Evolutionary conservation across 805 yeast genomes (phyloP).

Genomic region (Yamadazyma philogaea): DNA sequence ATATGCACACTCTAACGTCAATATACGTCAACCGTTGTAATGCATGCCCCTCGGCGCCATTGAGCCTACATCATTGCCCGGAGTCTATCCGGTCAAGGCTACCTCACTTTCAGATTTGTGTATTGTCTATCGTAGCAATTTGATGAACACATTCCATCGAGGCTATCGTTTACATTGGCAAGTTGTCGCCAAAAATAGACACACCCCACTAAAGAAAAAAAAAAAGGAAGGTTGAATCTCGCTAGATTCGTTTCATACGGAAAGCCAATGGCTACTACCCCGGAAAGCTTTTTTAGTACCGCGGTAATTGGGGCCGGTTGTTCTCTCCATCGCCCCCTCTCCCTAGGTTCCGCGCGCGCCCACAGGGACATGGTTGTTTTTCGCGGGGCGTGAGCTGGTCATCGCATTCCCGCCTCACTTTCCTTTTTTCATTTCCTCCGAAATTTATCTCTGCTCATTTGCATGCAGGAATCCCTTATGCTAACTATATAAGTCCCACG

Average conservation of each 20-base stretch:
- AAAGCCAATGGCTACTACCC: no score
- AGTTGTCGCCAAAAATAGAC: no score
- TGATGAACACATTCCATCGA: no score
- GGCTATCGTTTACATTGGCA: no score
- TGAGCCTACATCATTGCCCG: neutral
- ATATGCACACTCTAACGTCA: slow-evolving; percentile 4
- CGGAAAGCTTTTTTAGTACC: no score
- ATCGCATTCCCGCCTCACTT: slow-evolving; percentile 7
- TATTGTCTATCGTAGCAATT: no score
- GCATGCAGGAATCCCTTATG: slow-evolving; percentile 1
- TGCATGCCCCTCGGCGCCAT: neutral
- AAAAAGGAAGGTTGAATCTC: no score
- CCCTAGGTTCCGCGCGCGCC: slow-evolving; percentile 1
- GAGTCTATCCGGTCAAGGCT: neutral
- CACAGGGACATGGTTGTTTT: neutral
- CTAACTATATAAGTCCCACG: slow-evolving; percentile 6
- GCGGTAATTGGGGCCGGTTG: no score
- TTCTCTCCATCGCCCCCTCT: no score
- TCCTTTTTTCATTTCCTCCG: slow-evolving; percentile 11
- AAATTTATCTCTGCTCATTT: slow-evolving; percentile 5
- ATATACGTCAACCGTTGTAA: slow-evolving; percentile 1
- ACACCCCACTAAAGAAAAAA: no score
- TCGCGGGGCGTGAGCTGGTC: neutral
- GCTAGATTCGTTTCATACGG: no score
- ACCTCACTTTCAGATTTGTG: no score